Base-by-base conservation (phyloP, 108 stramenopile genomes). In the Seminavis robusta region DNA sequence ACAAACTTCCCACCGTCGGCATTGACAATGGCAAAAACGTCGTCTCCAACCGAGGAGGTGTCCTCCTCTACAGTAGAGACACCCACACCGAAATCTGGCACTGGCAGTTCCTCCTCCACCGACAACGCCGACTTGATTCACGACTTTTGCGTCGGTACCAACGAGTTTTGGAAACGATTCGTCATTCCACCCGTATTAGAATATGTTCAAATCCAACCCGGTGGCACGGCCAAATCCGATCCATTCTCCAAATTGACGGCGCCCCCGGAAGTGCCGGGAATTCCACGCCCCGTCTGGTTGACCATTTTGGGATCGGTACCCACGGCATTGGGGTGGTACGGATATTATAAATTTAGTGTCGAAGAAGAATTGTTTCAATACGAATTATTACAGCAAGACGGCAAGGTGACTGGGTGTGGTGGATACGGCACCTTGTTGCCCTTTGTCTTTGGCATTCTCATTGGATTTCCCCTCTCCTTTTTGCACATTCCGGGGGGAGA, bases 281-380 rank as follows among this genome's bases (percentile, higher is more conserved):
- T 81, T 33, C 61, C 77, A 1, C 69, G 81, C 23, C 86, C 86
- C 17, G 76, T 83, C 0, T 83, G 82, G 82, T 61, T 87, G 6
- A 76, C 73, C 3, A 87, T 87, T 16, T 37, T 76, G 19, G 79
- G 74, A 0, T 70, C 67, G 15, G 65, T 83, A 9, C 82, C 86
- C 1, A 81, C 86, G 0, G 81, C 52, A 0, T 48, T 86, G 15
- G 56, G 61, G n/a, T 86, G 81, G 81, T 86, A 86, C 44, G 85
- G 79, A 0, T 86, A 77, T 27, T 82, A 82, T 56, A 82, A 82
- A 46, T 86, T 77, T 47, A 51, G 42, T 33, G 78, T 86, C 1
- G 85, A 86, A 44, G 81, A 86, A 64, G 85, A 86, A 41, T 45
- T 86, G 16, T 83, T 52, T 45, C 76, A 86, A 36, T 52, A 79